Conservation (phyloP, 495 filamentous ascomycete genomes). For the Penicillium subrubescens region DNA sequence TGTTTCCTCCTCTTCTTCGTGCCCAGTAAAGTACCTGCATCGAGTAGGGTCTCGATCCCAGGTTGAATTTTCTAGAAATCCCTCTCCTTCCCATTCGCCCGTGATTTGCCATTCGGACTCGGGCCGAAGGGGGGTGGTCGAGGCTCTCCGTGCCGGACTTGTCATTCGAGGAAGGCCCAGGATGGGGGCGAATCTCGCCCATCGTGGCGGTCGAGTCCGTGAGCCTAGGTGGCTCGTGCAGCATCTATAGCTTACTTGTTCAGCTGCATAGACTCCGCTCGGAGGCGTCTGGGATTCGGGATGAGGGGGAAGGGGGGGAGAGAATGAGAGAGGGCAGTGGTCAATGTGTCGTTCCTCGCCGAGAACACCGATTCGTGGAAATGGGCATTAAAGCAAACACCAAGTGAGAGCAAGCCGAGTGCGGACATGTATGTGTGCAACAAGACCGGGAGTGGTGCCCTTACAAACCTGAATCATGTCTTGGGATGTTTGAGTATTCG, state of each 20-base stretch:
- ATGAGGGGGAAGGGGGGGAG: no score
- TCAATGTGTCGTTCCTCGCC: neutral
- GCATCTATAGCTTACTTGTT: neutral
- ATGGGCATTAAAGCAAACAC: neutral
- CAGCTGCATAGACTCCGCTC: neutral
- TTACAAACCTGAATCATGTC: neutral
- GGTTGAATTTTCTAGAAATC: neutral
- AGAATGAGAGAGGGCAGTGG: neutral
- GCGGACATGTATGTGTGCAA: neutral
- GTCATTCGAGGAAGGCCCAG: slow-evolving; percentile 3
- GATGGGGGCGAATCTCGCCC: neutral
- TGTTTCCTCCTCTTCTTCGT: neutral
- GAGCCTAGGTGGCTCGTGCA: slow-evolving; percentile 1
- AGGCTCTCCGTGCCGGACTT: slow-evolving; percentile 1
- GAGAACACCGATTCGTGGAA: slow-evolving; percentile 7
- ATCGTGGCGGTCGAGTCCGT: slow-evolving; percentile 3
- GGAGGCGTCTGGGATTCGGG: neutral
- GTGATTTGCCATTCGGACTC: slow-evolving; percentile 7
- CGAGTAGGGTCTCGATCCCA: neutral
- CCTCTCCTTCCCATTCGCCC: neutral
- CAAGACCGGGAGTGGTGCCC: neutral
- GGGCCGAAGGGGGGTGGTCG: slow-evolving; percentile 4
- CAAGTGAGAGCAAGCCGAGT: neutral
- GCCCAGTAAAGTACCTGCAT: slow-evolving; percentile 4
- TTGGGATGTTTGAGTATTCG: neutral